These are phyloP conservation scores for Aspergillus oerlinghausenensis DNA, from an alignment of 2,329 filamentous ascomycete species.

Conservation along the genomic window DNA sequence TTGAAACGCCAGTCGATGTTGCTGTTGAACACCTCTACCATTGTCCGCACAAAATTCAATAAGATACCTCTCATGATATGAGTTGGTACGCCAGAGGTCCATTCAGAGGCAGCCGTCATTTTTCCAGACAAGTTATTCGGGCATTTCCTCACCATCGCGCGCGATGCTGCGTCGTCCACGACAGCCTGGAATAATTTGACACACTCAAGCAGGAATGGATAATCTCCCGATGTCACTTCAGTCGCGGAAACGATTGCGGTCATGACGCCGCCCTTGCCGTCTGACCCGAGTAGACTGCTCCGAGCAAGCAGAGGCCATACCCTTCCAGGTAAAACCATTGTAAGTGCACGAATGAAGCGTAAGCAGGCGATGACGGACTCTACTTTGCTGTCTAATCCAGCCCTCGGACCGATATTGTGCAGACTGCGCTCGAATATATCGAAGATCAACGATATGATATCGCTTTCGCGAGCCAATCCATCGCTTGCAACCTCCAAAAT, in stretches of 20 bases:
- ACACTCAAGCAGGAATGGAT: constrained; percentile 70
- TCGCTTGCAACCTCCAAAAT: constrained; percentile 49
- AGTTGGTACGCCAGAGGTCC: constrained; percentile 69
- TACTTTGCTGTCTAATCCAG: constrained; percentile 59
- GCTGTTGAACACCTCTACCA: constrained; percentile 81
- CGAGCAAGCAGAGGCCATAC: constrained; percentile 87
- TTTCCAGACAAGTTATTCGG: constrained; percentile 29
- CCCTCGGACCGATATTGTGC: constrained; percentile 50
- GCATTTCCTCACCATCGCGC: constrained; percentile 43
- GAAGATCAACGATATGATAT: constrained; percentile 76
- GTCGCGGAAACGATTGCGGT: constrained; percentile 74
- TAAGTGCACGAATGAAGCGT: constrained; percentile 70
- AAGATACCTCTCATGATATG: constrained; percentile 69
- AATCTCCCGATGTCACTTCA: constrained; percentile 72
- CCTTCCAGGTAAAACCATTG: constrained; percentile 69
- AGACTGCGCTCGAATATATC: constrained; percentile 73
- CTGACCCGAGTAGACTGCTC: constrained; percentile 72
- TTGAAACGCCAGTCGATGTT: constrained; percentile 81
- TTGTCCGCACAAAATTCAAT: constrained; percentile 66
- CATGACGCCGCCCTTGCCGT: constrained; percentile 71
- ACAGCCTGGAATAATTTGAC: constrained; percentile 70
- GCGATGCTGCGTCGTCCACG: constrained; percentile 66
- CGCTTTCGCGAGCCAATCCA: constrained; percentile 46
- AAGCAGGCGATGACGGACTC: constrained; percentile 70
- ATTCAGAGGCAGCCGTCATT: constrained; percentile 36